Conservation (phyloP, 2,329 filamentous ascomycete species). For the Colletotrichum godetiae region DNA sequence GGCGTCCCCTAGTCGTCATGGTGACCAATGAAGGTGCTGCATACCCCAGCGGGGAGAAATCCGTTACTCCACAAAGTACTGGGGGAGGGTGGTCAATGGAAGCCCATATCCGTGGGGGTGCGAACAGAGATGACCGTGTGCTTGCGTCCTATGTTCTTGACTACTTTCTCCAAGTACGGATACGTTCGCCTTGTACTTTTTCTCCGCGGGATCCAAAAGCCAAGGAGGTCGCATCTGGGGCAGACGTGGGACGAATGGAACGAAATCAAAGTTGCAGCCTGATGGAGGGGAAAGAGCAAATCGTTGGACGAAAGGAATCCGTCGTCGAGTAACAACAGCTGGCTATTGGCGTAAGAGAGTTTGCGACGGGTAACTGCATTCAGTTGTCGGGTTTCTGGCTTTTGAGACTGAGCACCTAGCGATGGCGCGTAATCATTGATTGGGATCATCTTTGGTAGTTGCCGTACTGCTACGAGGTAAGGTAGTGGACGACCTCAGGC, state of each 20-base stretch:
- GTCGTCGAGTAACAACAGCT: neutral
- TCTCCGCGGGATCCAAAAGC: slow-evolving; percentile 30
- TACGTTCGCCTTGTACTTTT: slow-evolving; percentile 8
- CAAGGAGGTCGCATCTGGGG: slow-evolving; percentile 30
- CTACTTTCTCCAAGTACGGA: slow-evolving; percentile 1
- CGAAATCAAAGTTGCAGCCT: neutral
- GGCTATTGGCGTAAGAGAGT: neutral
- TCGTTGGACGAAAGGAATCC: neutral
- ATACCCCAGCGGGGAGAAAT: slow-evolving; percentile 30
- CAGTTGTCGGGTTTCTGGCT: neutral
- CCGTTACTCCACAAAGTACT: slow-evolving; percentile 24
- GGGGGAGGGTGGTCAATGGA: slow-evolving; percentile 16
- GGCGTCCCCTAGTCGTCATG: neutral
- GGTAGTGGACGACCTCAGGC: neutral
- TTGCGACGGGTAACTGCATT: neutral
- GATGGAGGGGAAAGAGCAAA: neutral
- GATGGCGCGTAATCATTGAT: neutral
- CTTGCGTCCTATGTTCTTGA: slow-evolving; percentile 12
- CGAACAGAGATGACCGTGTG: neutral
- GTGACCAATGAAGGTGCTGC: slow-evolving; percentile 20
- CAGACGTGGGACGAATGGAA: slow-evolving; percentile 13
- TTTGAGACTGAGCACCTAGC: neutral
- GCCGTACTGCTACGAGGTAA: neutral
- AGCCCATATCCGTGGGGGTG: slow-evolving; percentile 26
- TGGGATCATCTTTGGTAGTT: slow-evolving; percentile 13